Percentiles rank a stretch among this genome's conserved stretches.
phyloP scores from a whole-genome alignment of 371 early-diverging fungal genomes.

The Mortierella sp. region DNA sequence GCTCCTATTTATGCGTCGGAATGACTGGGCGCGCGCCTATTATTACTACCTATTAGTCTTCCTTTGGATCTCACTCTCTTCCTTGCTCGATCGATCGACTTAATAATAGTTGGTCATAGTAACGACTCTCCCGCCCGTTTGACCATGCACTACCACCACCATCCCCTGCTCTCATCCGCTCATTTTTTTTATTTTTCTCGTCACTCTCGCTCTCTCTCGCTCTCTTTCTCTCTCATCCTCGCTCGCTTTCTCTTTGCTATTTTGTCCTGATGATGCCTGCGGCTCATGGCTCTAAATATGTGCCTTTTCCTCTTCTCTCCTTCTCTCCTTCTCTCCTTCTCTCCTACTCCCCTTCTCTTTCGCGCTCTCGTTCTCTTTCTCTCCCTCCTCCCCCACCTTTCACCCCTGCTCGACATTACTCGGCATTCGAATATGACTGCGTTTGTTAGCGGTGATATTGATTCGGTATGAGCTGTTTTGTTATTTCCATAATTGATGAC shows the following conservation, averaged over 20 bases:
- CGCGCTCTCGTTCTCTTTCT: background rate
- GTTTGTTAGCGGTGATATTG: background rate
- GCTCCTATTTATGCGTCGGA: background rate
- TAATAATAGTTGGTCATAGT: too few species aligned
- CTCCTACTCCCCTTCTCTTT: background rate
- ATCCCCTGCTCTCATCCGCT: background rate
- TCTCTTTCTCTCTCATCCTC: background rate
- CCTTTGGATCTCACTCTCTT: too few species aligned
- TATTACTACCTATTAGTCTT: too few species aligned
- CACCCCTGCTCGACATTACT: too few species aligned
- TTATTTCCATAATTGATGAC: constrained; percentile 3
- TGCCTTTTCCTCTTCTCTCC: background rate
- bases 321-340: background rate
- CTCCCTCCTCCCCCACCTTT: too few species aligned
- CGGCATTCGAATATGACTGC: too few species aligned
- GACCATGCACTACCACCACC: too few species aligned
- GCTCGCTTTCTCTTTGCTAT: background rate
- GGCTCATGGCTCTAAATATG: background rate
- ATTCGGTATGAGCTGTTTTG: background rate
- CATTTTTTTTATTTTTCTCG: background rate
- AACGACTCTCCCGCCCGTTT: too few species aligned
- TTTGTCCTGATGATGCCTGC: background rate
- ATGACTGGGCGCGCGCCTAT: background rate
- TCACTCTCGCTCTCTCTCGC: background rate
- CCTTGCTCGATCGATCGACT: too few species aligned